Evolutionary conservation across 2,329 filamentous ascomycete genomes (phyloP).

Genomic region (Fusarium keratoplasticum): DNA sequence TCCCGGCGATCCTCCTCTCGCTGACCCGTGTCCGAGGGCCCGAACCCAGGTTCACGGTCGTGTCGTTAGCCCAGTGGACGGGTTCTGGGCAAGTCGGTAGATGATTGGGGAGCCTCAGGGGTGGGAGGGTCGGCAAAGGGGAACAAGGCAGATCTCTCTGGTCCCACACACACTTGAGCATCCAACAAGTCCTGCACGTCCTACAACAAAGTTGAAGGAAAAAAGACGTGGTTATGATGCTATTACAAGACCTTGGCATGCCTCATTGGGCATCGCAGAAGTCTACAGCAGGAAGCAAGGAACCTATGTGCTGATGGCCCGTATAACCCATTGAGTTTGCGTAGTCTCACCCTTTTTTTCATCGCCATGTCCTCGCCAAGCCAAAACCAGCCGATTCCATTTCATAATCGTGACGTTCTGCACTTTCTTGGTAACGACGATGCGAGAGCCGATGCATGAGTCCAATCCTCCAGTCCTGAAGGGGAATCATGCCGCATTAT

Average conservation of each 20-base stretch:
- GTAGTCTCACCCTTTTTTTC: background rate
- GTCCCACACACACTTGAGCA: background rate
- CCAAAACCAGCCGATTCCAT: background rate
- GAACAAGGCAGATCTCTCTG: background rate
- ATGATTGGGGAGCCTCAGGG: background rate
- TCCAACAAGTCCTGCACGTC: background rate
- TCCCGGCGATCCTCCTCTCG: background rate
- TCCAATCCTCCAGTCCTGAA: background rate
- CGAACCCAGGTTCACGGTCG: constrained; percentile 2
- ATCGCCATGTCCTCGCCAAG: constrained; percentile 9
- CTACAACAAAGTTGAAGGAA: background rate
- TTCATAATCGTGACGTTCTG: constrained; percentile 29
- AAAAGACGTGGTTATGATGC: constrained; percentile 1
- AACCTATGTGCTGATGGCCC: background rate
- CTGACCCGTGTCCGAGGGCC: constrained; percentile 12
- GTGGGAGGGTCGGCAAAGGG: constrained; percentile 4
- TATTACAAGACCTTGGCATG: background rate
- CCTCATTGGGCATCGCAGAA: background rate
- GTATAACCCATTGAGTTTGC: background rate
- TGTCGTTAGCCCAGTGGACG: constrained; percentile 20
- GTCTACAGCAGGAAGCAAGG: background rate
- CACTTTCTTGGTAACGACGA: background rate
- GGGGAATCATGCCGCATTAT: background rate
- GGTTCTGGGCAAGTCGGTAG: background rate
- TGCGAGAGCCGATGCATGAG: background rate